Conservation (phyloP, 2,329 filamentous ascomycete genomes). For the Beauveria bassiana region DNA sequence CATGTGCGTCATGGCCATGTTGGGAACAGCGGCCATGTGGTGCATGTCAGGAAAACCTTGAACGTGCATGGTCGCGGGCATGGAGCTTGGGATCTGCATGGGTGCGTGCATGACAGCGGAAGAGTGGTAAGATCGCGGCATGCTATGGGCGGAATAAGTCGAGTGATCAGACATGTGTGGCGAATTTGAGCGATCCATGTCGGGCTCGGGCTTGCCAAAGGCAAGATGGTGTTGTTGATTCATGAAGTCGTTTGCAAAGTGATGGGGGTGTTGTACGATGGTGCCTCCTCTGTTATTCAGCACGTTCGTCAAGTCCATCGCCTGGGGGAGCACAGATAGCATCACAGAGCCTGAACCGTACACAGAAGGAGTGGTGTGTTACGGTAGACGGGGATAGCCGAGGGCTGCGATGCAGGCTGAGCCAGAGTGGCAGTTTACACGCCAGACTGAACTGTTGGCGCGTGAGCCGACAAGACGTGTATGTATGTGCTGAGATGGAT, state of each 20-base stretch:
- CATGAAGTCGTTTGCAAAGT: slow-evolving; percentile 24
- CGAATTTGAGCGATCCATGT: slow-evolving; percentile 47
- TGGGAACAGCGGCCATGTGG: slow-evolving; percentile 28
- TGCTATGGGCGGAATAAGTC: slow-evolving; percentile 43
- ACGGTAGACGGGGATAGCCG: slow-evolving; percentile 1
- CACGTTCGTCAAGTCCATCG: slow-evolving; percentile 47
- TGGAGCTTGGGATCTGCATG: slow-evolving; percentile 37
- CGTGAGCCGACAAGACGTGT: background rate
- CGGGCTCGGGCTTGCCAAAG: slow-evolving; percentile 29
- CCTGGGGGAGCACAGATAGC: slow-evolving; percentile 36
- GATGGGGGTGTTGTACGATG: slow-evolving; percentile 22
- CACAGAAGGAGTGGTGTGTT: slow-evolving; percentile 9
- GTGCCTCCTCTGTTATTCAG: slow-evolving; percentile 40
- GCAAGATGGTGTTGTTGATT: slow-evolving; percentile 25
- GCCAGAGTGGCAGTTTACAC: background rate
- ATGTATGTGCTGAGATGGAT: background rate
- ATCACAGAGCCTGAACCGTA: slow-evolving; percentile 20
- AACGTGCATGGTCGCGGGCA: slow-evolving; percentile 36
- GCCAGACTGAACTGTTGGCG: background rate
- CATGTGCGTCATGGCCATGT: slow-evolving; percentile 32
- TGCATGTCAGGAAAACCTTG: slow-evolving; percentile 31
- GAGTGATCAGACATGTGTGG: slow-evolving; percentile 54
- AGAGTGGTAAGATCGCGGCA: slow-evolving; percentile 44
- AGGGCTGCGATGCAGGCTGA: background rate
- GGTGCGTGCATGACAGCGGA: slow-evolving; percentile 44